Percentiles rank a stretch among this genome's conserved stretches.
Conservation (phyloP, 2,329 filamentous ascomycete genomes). For the Xylaria sp. region DNA sequence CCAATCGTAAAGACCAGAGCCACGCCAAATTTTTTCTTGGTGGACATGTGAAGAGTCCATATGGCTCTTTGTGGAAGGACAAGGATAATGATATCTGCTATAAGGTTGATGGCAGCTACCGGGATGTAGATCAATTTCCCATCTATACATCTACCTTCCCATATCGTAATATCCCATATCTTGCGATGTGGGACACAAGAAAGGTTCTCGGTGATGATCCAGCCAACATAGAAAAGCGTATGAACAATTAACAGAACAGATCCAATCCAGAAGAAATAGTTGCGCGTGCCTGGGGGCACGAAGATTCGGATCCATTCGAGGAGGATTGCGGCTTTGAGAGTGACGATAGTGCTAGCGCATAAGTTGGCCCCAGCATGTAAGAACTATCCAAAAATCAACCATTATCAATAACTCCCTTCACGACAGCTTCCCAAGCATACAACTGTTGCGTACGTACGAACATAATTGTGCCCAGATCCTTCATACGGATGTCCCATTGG, state of each 20-base stretch:
- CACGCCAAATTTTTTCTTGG: constrained; percentile 54
- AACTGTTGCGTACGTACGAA: constrained; percentile 33
- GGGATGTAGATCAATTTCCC: constrained; percentile 55
- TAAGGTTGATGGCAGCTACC: constrained; percentile 55
- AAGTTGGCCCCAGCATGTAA: constrained; percentile 30
- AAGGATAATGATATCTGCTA: constrained; percentile 55
- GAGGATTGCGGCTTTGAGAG: constrained; percentile 35
- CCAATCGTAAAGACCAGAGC: constrained; percentile 55
- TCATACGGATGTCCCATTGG: constrained; percentile 38
- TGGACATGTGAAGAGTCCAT: constrained; percentile 53
- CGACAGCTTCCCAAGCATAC: background rate
- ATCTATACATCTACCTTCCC: constrained; percentile 51
- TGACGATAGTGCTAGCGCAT: constrained; percentile 17
- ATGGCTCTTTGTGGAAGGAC: constrained; percentile 54
- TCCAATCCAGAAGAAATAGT: constrained; percentile 41
- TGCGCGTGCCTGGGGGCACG: constrained; percentile 32
- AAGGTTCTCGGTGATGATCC: constrained; percentile 43
- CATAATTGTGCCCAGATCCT: constrained; percentile 19
- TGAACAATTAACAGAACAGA: constrained; percentile 39
- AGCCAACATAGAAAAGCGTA: constrained; percentile 36
- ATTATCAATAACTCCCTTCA: too few species aligned
- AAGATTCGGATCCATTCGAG: constrained; percentile 39
- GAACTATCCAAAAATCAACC: too few species aligned
- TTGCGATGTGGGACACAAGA: constrained; percentile 44
- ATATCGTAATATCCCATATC: constrained; percentile 43